A percentile compares a stretch with the other conserved stretches of the same genome.
Conservation (phyloP, 2,329 filamentous ascomycete genomes). For the Stagonosporopsis chrysanthemi region DNA sequence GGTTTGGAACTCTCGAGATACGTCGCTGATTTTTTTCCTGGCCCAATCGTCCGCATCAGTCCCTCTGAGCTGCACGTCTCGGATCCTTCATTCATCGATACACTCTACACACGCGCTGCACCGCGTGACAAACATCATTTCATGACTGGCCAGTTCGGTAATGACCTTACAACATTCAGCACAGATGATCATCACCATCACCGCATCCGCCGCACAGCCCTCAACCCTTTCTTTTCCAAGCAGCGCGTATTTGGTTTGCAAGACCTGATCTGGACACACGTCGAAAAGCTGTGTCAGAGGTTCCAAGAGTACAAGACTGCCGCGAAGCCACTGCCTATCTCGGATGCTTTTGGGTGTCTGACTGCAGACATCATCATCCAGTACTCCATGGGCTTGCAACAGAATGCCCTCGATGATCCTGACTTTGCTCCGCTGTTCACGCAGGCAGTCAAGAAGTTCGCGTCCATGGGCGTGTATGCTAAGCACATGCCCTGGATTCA, state of each 20-base stretch:
- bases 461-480: background rate
- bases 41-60: slow-evolving; percentile 41
- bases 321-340: background rate
- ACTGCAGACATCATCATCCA: slow-evolving; percentile 11
- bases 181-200: slow-evolving; percentile 2
- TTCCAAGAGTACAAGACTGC: background rate
- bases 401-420: background rate
- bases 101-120: slow-evolving; percentile 29
- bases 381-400: slow-evolving; percentile 5
- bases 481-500: slow-evolving; percentile 7
- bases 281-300: slow-evolving; percentile 1
- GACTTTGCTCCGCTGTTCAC: slow-evolving; percentile 6
- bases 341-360: slow-evolving; percentile 1
- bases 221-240: slow-evolving; percentile 14
- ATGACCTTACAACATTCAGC: background rate
- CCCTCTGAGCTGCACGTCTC: slow-evolving; percentile 35
- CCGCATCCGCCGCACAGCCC: slow-evolving; percentile 5
- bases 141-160: background rate
- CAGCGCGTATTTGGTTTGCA: slow-evolving; percentile 1
- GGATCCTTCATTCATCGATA: slow-evolving; percentile 33
- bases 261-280: slow-evolving; percentile 9
- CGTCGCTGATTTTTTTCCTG: background rate
- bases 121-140: slow-evolving; percentile 6
- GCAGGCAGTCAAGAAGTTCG: slow-evolving; percentile 2
- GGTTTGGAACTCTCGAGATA: no score